These are phyloP conservation scores for Cajanus cajan DNA, from an alignment of 306 rosid genomes.

Conservation along the genomic window DNA sequence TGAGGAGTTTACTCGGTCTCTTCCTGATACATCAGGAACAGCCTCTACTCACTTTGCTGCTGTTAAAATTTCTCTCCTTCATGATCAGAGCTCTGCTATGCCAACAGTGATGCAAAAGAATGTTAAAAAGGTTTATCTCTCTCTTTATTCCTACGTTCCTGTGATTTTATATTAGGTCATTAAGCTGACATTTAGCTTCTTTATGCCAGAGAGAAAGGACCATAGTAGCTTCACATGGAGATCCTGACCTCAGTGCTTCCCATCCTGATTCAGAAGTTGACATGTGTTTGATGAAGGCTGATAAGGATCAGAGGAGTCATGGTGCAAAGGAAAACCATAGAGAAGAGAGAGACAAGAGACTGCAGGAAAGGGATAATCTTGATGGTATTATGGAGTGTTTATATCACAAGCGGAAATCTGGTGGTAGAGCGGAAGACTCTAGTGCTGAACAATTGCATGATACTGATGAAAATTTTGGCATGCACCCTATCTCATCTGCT, in stretches of 20 bases:
- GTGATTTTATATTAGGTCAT: conserved; percentile 24
- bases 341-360: conserved; percentile 77
- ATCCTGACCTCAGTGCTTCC: conserved; percentile 70
- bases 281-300: conserved; percentile 58
- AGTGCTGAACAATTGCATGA: conserved; percentile 3
- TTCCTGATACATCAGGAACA: conserved; percentile 77
- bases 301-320: conserved; percentile 78
- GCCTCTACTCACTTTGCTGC: conserved; percentile 59
- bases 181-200: conserved; percentile 30
- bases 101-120: conserved; percentile 61
- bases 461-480: conserved; percentile 60
- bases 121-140: conserved; percentile 67
- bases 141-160: background rate
- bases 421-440: conserved; percentile 52
- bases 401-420: background rate
- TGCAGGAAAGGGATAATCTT: conserved; percentile 38
- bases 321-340: conserved; percentile 74
- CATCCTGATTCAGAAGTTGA: conserved; percentile 82
- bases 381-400: conserved; percentile 58
- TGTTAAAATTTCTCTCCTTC: conserved; percentile 64
- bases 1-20: conserved; percentile 83
- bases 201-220: conserved; percentile 69
- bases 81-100: conserved; percentile 79
- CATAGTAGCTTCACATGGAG: conserved; percentile 57
- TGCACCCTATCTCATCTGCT: conserved; percentile 52